Evolutionary conservation across 2,329 filamentous ascomycete species (phyloP), one percentile per base, ranked within the genome.

Genomic region (Stemphylium lycopersici): DNA sequence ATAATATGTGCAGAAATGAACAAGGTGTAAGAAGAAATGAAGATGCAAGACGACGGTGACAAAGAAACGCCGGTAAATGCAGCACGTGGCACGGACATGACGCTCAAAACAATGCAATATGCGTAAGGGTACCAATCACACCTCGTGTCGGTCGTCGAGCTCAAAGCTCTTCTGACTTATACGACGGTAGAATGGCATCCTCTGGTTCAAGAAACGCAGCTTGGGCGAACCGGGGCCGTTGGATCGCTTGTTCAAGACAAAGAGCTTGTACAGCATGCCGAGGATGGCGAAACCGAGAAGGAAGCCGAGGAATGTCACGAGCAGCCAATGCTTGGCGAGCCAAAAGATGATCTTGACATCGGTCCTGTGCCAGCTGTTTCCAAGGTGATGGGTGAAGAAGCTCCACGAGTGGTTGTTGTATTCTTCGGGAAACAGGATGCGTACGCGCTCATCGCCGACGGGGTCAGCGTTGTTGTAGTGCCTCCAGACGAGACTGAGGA

Each of bases 401-500:
- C 86, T 88, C 87, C 87, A 90, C 0, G 82, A 74, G 62, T 87
- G 81, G 59, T 83, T 80, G 66, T 87, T 87, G 76, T 90, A 90
- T 68, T 90, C 87, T 40, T 87, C 83, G 12, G 83, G 85, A 81
- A 90, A 90, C 48, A 91, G 77, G 41, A 90, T 82, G 51, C 88
- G 80, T 5, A 91, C 82, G 29, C 86, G 80, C n/a, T 80, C 82
- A 24, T 80, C 77, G 38, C 73, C 78, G 13, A 75, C 59, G 10
- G 75, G 81, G 38, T 77, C 78, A 15, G 79, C 76, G 31, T 81
- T 79, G 72, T 86, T 85, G 73, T 90, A 92, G 72, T 90, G 85
- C 68, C 89, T 86, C 87, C 89, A 90, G 55, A 90, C 83, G 36
- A 92, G 83, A 51, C 86, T 90, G 40, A 93, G 76, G 77, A 91